Base-by-base conservation (phyloP, 495 filamentous ascomycete genomes). In the Xylaria intraflava region DNA sequence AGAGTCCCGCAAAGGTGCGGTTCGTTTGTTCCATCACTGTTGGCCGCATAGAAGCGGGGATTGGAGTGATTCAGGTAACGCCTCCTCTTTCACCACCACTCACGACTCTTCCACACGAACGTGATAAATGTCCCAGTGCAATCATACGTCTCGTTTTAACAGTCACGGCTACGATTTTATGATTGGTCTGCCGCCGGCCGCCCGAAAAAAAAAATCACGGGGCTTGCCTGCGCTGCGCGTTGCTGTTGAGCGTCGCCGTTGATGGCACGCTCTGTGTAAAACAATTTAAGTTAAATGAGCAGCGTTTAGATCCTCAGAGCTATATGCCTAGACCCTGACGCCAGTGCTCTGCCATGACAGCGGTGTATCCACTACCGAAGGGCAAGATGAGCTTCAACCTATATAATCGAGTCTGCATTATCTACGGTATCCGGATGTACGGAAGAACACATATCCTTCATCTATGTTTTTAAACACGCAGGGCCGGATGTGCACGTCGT, bases 311-410 rank as follows among this genome's bases (percentile, higher is more conserved):
- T 46, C 42, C 42, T 53, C 43, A 57, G 61, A 49, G 51, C 56
- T 49, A 58, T 63, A 59, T 54, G 60, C 57, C 61, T 58, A 57
- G 59, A 58, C 59, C 58, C 42, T 54, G 53, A 55, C 56, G 50
- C 61, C 58, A 61, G 57, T 57, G 57, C 60, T 59, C 60, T 57
- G 57, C 55, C 51, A 31, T 59, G 54, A 55, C 55, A 54, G 58
- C 53, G 53, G 49, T 56, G 58, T 60, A 63, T 56, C 61, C 61
- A 57, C 58, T 44, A 42, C 20, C n/a, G n/a, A n/a, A 42, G 24
- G 24, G 35, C 20, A 27, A 35, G 27, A 31, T 20, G 38, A 51
- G 17, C 49, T 51, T 9, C 8, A 42, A 19, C 11, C 20, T 29
- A 4, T 33, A 16, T 33, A 19, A 17, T 44, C 16, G 30, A 20